Evolutionary conservation across 495 filamentous ascomycete genomes (phyloP).

Genomic region (Daldinia decipiens): DNA sequence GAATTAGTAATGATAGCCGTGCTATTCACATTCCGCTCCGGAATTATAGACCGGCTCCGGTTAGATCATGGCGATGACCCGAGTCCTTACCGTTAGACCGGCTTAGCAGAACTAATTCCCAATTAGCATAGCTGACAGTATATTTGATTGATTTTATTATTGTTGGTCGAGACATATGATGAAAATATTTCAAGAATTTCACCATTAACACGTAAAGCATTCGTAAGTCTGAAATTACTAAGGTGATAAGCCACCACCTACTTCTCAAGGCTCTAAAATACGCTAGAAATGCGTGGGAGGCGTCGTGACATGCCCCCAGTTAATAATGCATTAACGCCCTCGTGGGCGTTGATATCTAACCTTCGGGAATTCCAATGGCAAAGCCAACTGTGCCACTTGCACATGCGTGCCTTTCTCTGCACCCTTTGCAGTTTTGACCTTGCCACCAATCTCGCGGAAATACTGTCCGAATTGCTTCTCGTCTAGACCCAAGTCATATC

Average conservation of each 20-base stretch:
- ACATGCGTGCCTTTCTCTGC: conserved; percentile 60
- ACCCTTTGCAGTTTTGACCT: conserved; percentile 60
- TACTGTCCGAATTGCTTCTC: conserved; percentile 70
- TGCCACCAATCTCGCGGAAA: conserved; percentile 86
- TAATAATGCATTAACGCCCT: conserved; percentile 25
- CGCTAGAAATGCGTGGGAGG: not conserved
- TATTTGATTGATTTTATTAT: not conserved
- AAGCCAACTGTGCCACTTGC: conserved; percentile 72
- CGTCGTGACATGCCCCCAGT: not conserved
- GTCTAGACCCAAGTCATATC: conserved; percentile 81
- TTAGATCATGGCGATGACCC: not conserved
- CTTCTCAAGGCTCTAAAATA: not conserved
- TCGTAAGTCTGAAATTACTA: not conserved
- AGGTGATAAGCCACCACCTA: not conserved
- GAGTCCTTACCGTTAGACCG: not conserved
- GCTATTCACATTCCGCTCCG: not conserved
- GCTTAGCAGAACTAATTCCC: not conserved
- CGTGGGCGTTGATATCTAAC: conserved; percentile 43
- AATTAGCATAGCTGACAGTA: not conserved
- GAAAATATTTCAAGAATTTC: not conserved
- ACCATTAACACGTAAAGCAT: not conserved
- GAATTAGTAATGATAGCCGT: not conserved
- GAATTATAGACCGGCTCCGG: conserved; percentile 17
- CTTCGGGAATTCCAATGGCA: conserved; percentile 84
- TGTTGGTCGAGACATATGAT: not conserved